phyloP scores from a whole-genome alignment of 176 grass and related monocot species.

The Carex cristatella region DNA sequence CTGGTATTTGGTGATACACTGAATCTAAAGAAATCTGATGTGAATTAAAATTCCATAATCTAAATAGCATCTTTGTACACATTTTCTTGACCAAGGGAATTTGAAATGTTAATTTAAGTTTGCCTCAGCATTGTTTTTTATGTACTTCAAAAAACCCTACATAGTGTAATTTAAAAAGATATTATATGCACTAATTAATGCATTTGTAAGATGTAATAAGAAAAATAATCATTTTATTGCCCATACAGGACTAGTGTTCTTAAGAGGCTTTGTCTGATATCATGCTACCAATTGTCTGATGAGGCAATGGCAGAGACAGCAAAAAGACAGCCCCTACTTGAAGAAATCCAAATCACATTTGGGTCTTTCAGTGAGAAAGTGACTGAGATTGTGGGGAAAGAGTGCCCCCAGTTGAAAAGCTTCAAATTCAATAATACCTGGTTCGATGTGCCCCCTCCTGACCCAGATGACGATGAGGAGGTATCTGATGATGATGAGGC shows the following conservation, averaged over 20 bases:
- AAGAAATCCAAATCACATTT: constrained; percentile 34
- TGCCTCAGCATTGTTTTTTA: background rate
- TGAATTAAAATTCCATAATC: background rate
- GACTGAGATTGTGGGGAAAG: constrained; percentile 5
- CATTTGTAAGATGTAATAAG: background rate
- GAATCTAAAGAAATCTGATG: background rate
- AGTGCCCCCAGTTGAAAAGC: constrained; percentile 25
- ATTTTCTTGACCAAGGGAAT: background rate
- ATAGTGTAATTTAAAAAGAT: background rate
- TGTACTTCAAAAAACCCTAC: background rate
- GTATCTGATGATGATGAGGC: constrained; percentile 19
- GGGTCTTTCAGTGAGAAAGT: background rate
- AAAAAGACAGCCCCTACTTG: constrained; percentile 27
- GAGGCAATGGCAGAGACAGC: background rate
- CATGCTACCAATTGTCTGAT: background rate
- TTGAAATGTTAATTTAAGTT: background rate
- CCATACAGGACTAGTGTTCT: constrained; percentile 25
- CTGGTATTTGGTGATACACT: background rate
- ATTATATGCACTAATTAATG: background rate
- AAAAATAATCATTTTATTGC: background rate
- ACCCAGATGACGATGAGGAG: background rate
- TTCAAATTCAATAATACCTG: constrained; percentile 19
- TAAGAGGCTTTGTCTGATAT: constrained; percentile 34
- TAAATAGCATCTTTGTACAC: background rate
- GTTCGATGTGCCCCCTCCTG: background rate